These are phyloP conservation scores for Glaciozyma martinii DNA, from an alignment of 768 basidiomycete species.

Conservation along the genomic window DNA sequence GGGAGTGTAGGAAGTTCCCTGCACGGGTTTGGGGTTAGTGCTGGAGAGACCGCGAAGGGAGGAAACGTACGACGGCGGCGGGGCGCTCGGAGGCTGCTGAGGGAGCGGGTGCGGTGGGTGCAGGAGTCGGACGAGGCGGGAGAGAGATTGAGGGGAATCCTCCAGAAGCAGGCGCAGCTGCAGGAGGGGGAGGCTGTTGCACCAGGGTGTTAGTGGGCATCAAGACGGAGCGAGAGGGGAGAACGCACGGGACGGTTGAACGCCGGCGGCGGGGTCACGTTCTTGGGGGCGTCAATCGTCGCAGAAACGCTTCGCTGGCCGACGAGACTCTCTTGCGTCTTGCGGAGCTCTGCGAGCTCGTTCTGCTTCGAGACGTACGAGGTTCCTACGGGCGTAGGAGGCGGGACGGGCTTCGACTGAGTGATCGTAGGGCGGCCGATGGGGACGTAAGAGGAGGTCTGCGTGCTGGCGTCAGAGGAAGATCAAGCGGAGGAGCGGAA, in stretches of 20 bases:
- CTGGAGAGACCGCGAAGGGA: neutral
- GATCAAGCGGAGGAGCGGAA: neutral
- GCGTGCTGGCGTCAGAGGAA: neutral
- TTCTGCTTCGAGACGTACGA: slow-evolving; percentile 32
- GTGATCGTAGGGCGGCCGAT: slow-evolving; percentile 35
- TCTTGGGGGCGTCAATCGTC: slow-evolving; percentile 33
- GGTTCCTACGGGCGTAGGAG: slow-evolving; percentile 34
- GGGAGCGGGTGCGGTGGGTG: slow-evolving; percentile 30
- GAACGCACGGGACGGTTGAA: slow-evolving; percentile 22
- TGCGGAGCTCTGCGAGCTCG: slow-evolving; percentile 40
- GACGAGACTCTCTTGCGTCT: slow-evolving; percentile 15
- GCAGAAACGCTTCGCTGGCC: slow-evolving; percentile 33
- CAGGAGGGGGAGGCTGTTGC: slow-evolving; percentile 42
- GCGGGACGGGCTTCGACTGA: slow-evolving; percentile 21
- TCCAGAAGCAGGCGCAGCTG: slow-evolving; percentile 6
- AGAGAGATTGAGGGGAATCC: slow-evolving; percentile 38
- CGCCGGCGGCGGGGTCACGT: slow-evolving; percentile 51
- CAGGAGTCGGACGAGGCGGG: slow-evolving; percentile 43
- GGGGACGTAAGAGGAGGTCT: slow-evolving; percentile 35
- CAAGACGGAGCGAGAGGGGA: slow-evolving; percentile 45
- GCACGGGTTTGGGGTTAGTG: neutral
- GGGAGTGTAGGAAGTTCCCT: slow-evolving; percentile 72
- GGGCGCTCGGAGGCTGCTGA: slow-evolving; percentile 58
- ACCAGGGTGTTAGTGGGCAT: slow-evolving; percentile 43
- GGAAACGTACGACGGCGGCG: slow-evolving; percentile 53